Evolutionary conservation across 257 asterid genomes (phyloP), one percentile per base, ranked within the genome.

Genomic region (Fraxinus quadrangulata): DNA sequence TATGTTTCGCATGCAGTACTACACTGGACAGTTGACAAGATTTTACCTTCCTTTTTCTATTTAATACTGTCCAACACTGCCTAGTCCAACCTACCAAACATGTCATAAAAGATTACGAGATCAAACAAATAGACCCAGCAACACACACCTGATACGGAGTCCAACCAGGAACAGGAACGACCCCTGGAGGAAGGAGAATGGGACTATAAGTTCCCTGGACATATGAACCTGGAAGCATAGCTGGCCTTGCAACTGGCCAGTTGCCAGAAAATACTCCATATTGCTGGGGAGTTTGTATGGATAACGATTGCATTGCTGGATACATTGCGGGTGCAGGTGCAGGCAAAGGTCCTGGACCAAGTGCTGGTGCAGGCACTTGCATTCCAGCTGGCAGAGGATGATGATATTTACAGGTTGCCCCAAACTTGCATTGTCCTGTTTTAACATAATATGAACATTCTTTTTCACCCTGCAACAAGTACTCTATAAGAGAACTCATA

Each of bases 401-500:
- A 86, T 96, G 97, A 82, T 83, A 96, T 89, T 93, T 96, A 89
- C 99, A 96, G 81, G 97, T 89, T 72, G 87, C 74, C 30, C 99
- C 98, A 76, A 90, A 96, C 82, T 96, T 96, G 90, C 99, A 96
- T 72, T 88, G 92, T 80, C 97, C 97, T 33, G 98, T 93, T 86
- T 89, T 96, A 72, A 83, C 86, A 83, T 87, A 96, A 83, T 90
- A 96, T 4, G 94, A 83, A 77, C 99, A 96, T 80, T 96, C 99
- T 75, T 90, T 89, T 86, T 93, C 98, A 73, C 98, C 99, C 99
- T 96, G 96, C 78, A 78, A 75, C 31, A 77, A 82, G 36, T 79
- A 80, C 28, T 42, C 42, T 33, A 74, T 82, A 65, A 84, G 81
- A 79, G 75, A 79, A 75, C 75, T 65, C 78, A 75, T 67, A 54